Evolutionary conservation across 202 grass and related monocot species (phyloP), one percentile per base, ranked within the genome.

Genomic region (Schoenoplectus tabernaemontani): DNA sequence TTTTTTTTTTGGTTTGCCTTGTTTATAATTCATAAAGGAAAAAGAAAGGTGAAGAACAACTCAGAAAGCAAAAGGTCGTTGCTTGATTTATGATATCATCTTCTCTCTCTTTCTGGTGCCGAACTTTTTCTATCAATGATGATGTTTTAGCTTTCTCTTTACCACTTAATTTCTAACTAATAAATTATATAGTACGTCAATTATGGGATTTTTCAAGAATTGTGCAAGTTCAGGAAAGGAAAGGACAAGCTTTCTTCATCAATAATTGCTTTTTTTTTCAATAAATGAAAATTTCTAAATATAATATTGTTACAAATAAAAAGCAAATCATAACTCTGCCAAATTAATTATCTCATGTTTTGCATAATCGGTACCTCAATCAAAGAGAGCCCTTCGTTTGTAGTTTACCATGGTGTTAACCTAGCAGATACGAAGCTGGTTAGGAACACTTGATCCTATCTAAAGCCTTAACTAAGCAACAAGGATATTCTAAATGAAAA

Each of bases 1-100:
- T 61, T 62, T 63, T 86, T 87, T 57, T 84, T 80, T 64, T 47
- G 79, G 62, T 87, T 81, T 92, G 65, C 78, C 72, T 44, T 95
- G 96, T 95, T 84, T 85, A 89, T 92, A 93, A 82, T 79, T 86
- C 82, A 82, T 87, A 92, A 93, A 91, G 85, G 83, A 89, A 87
- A 84, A 68, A 86, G 73, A 89, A 73, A 63, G 72, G 48, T 83
- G 70, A 75, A 85, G 77, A 91, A 85, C 69, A 59, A 62, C 24
- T 59, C 64, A 73, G 13, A 73, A 82, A 82, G 51, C 80, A 57
- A 82, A 82, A 74, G 57, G 59, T 84, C 41, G 66, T 86, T 88
- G 76, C 30, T 87, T 47, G 83, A 63, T 63, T 82, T 24, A 11
- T 82, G 59, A 38, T 4, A 57, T 69, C 81, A 71, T 82, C 16